Base-by-base conservation (phyloP, 495 filamentous ascomycete genomes). In the Penicillium desertorum region DNA sequence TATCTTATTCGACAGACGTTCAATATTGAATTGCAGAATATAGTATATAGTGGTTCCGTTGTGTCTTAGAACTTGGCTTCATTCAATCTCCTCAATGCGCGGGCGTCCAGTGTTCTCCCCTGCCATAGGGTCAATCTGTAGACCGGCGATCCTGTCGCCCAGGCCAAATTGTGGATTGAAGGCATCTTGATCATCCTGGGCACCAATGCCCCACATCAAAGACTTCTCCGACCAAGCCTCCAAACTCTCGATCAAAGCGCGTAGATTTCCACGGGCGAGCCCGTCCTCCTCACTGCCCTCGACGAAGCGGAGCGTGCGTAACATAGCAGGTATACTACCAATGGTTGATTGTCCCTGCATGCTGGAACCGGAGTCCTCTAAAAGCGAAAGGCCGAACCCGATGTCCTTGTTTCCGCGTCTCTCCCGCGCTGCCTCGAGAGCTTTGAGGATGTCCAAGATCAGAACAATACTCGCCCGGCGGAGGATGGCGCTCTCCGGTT, bases 401-500 rank as follows among this genome's bases (percentile, higher is more conserved):
- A 84, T 59, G 30, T 76, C 77, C 37, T 62, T 75, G 11, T 80
- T 81, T 19, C 64, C 67, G 9, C 64, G 62, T 3, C 55, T 53
- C 59, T 84, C 76, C 4, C 79, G 76, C 4, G 80, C 82, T 7
- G 74, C 69, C 50, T 89, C 87, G 39, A 92, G 66, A 2, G 85
- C 83, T 60, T 77, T 82, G 22, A 94, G 67, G 41, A 92, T 80
- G 47, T 82, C 83, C 36, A 91, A 71, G 19, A 94, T 70, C 11
- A 91, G 72, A 17, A 92, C 63, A 1, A 85, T 83, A 3, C 90
- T 90, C 23, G 90, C 84, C 7, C 91, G 80, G 22, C 91, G 75
- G 25, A 95, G 68, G 32, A 94, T 92, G 0, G 85, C 88, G 39
- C 80, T 83, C 62, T 88, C 89, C 0, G 72, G 56, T 8, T 76